phyloP scores from a whole-genome alignment of 495 filamentous ascomycete genomes.

The Penicillium lagena region DNA sequence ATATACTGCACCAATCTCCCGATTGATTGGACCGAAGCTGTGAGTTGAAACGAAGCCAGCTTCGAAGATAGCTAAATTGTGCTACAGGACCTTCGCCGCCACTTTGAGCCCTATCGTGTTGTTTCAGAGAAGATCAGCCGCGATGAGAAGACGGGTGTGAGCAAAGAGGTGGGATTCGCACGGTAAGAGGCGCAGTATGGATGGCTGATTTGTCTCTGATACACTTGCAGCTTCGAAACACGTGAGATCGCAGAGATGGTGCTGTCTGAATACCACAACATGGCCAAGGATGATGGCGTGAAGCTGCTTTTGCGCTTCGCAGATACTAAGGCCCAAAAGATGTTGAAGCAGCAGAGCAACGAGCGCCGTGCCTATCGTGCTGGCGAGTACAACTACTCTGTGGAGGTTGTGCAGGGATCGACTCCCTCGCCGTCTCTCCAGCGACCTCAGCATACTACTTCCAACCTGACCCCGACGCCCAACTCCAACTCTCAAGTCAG shows the following conservation, averaged over 20 bases:
- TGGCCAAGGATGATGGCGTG: slow-evolving; percentile 60
- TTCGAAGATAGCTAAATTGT: not conserved
- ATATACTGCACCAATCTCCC: slow-evolving; percentile 96
- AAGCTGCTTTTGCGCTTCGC: slow-evolving; percentile 92
- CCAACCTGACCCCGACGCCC: slow-evolving; percentile 23
- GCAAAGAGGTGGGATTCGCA: slow-evolving; percentile 96
- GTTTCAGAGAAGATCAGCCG: slow-evolving; percentile 90
- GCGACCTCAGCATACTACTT: slow-evolving; percentile 22
- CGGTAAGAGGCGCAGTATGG: slow-evolving; percentile 48
- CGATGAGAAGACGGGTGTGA: slow-evolving; percentile 73
- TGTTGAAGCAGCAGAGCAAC: slow-evolving; percentile 88
- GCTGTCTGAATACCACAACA: slow-evolving; percentile 71
- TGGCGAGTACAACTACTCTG: slow-evolving; percentile 79
- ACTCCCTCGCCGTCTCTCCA: slow-evolving; percentile 33
- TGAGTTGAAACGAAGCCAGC: slow-evolving; percentile 29
- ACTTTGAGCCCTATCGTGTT: slow-evolving; percentile 75
- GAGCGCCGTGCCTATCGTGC: slow-evolving; percentile 88
- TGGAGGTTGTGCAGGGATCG: slow-evolving; percentile 39
- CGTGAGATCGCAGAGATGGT: slow-evolving; percentile 84
- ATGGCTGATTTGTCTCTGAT: not conserved
- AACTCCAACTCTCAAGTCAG: slow-evolving; percentile 32
- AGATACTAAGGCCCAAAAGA: slow-evolving; percentile 92
- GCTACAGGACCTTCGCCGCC: slow-evolving; percentile 31
- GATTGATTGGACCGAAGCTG: slow-evolving; percentile 79
- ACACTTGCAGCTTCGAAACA: slow-evolving; percentile 62